Evolutionary conservation across 345 rosid genomes (phyloP), one percentile per base, ranked within the genome.

Genomic region (Pistacia vera): DNA sequence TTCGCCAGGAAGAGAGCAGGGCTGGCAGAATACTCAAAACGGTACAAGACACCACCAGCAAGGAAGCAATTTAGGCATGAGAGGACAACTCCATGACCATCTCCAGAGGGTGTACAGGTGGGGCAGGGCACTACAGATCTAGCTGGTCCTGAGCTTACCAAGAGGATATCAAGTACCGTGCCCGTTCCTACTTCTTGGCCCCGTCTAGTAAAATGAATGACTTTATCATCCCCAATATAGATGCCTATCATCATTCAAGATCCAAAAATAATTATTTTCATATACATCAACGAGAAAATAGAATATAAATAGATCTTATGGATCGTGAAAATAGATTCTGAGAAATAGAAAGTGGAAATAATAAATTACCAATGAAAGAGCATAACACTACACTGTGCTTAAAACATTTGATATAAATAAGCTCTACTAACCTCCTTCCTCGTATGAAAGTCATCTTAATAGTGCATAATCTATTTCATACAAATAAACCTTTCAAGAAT

Each of bases 151-250:
- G 98, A 93, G 82, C 98, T 96, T 28, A 83, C 85, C 57, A 96
- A 80, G 16, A 96, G 78, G 64, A 87, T 36, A 82, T 96, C 98
- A 48, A 96, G 75, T 44, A 85, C 88, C 0, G 98, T 93, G 8
- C 98, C 98, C 0, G 98, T 96, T 71, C 89, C 98, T 8, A 96
- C 95, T 84, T 96, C 99, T 85, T 93, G 91, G 67, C 98, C 99
- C 8, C 83, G 86, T 79, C 98, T 85, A 0, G 99, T 95, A 78
- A 95, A 96, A 85, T 93, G 99, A 80, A 93, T 66, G 35, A 96
- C 98, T 58, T 79, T 88, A 48, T 90, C 89, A 68, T 93, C 88
- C 63, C 98, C 99, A 80, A 93, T 83, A 75, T 88, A 96, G 82
- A 95, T 85, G 51, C 98, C 98, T 95, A 67, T 0, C 10, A 64